Base-by-base conservation (phyloP, 371 early-diverging fungal species). In the Mucor velutinosus region DNA sequence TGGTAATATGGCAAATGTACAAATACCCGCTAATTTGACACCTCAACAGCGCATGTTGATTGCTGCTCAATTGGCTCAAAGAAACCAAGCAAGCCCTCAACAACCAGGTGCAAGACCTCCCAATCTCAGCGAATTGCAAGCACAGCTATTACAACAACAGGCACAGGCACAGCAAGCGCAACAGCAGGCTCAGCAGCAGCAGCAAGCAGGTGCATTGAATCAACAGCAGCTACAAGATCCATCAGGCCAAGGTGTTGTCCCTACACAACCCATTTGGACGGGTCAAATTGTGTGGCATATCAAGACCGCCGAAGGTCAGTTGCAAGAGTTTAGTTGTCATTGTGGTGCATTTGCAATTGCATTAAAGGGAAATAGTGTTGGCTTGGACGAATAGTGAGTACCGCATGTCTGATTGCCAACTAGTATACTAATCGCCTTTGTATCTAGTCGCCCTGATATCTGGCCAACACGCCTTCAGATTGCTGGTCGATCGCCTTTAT, bases 201-300 rank as follows among this genome's bases (percentile, higher is more conserved):
- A 56, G n/a, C 60, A 62, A 11, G 66, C 51, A 37, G 21, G 32
- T 8, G 33, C 23, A 49, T 47, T 59, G 23, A 53, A 58, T 12
- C 43, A 61, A n/a, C 49, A 62, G 19, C 30, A 45, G 10, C 19
- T 25, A 6, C 67, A 61, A 12, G 55, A 58, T 7, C 62, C 62
- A 41, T 73, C 39, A 58, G 78, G 59, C 25, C 78, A 77, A 32
- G 53, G 51, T 15, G 4, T 57, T 70, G 29, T 65, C 1, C 80
- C 83, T 1, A 62, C 73, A 3, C 77, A 78, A 11, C 81, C 86
- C 0, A 71, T 86, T 8, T 86, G 88, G 88, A 78, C 77, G 4
- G 88, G 88, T 8, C 84, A 86, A 21, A 80, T 86, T 62, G 78
- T 86, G 1, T 88, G 88, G 86, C 83, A 79, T 64, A 76, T 83